Percentiles rank a stretch among this genome's conserved stretches.
phyloP scores from a whole-genome alignment of 75 land plant species.

The Picea glauca region DNA sequence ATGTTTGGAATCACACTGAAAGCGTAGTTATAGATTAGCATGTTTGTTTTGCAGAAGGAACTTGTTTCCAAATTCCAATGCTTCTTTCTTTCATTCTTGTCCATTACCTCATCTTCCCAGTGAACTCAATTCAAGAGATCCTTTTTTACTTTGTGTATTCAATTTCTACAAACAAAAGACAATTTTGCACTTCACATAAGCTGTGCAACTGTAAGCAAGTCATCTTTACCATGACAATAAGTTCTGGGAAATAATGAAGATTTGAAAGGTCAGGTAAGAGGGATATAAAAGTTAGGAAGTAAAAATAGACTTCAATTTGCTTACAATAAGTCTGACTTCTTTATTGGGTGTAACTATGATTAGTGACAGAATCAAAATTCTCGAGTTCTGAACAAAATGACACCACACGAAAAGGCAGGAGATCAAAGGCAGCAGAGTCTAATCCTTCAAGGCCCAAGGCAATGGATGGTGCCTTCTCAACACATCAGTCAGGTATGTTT shows the following conservation, averaged over 20 bases:
- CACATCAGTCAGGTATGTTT: neutral
- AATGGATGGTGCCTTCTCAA: neutral
- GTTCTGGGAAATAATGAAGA: neutral
- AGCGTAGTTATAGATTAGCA: no score
- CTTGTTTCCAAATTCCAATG: neutral
- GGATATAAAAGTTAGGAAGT: no score
- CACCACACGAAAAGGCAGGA: neutral
- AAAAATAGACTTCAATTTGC: neutral
- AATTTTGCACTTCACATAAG: neutral
- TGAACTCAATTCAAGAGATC: neutral
- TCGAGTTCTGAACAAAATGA: neutral
- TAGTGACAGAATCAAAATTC: neutral
- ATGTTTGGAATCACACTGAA: no score
- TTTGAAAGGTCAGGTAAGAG: neutral
- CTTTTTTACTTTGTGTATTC: neutral
- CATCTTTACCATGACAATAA: neutral
- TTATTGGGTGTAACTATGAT: neutral
- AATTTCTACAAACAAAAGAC: neutral
- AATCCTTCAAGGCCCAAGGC: neutral
- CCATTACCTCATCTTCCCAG: neutral
- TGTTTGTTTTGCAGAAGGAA: neutral
- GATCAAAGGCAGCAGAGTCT: neutral
- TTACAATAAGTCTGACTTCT: neutral
- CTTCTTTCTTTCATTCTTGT: no score
- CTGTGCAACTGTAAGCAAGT: neutral